These are phyloP conservation scores for Pichia sp. DNA, from an alignment of 1,139 yeast species.

Conservation along the genomic window DNA sequence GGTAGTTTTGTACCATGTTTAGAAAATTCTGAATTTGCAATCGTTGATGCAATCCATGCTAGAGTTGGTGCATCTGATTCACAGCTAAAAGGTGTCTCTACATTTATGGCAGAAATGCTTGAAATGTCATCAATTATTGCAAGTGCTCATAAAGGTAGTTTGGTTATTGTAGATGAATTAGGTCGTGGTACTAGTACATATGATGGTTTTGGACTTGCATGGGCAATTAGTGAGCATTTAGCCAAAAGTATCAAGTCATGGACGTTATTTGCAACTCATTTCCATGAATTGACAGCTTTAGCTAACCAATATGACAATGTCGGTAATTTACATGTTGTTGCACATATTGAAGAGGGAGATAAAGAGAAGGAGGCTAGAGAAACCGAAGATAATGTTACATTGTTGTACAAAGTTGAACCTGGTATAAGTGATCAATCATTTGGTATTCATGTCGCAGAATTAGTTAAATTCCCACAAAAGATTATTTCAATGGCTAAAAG, in stretches of 20 bases:
- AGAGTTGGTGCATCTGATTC: conserved; percentile 99
- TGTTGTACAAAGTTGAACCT: conserved; percentile 83
- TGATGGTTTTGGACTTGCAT: conserved; percentile 96
- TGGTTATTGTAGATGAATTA: conserved; percentile 87
- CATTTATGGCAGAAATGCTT: conserved; percentile 97
- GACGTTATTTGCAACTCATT: conserved; percentile 91
- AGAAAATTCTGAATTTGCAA: conserved; percentile 59
- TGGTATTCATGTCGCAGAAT: conserved; percentile 96
- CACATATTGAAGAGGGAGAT: conserved; percentile 55
- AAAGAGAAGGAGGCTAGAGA: conserved; percentile 21
- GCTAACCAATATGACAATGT: conserved; percentile 59
- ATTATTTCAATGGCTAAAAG: conserved; percentile 92
- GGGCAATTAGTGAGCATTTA: conserved; percentile 89
- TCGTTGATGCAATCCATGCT: conserved; percentile 87
- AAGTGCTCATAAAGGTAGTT: conserved; percentile 74
- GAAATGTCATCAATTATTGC: conserved; percentile 90
- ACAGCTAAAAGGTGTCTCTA: conserved; percentile 90
- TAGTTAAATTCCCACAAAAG: conserved; percentile 84
- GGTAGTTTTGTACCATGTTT: conserved; percentile 86
- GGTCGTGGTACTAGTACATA: conserved; percentile 97
- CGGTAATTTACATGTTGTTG: conserved; percentile 85
- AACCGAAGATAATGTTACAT: conserved; percentile 62
- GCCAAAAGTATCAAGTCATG: conserved; percentile 66
- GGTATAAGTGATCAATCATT: conserved; percentile 93
- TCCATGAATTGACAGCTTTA: conserved; percentile 85